Evolutionary conservation across 345 rosid genomes (phyloP).

Genomic region (Boechera retrofracta): DNA sequence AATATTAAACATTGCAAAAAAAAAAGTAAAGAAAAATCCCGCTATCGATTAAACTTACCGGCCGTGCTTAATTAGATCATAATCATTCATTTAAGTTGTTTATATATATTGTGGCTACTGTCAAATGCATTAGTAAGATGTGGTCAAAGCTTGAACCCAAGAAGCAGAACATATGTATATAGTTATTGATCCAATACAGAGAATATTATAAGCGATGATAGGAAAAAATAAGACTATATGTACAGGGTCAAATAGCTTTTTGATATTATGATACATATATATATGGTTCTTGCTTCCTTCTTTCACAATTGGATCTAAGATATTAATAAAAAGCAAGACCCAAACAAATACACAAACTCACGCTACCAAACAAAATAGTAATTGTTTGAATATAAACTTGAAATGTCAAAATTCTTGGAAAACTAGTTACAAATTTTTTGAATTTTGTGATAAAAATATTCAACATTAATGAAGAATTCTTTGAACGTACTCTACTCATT

Average conservation of each 20-base stretch:
- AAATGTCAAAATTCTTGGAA: constrained; percentile 31
- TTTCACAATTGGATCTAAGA: constrained; percentile 26
- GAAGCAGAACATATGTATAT: background rate
- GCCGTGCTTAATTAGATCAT: background rate
- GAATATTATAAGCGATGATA: constrained; percentile 15
- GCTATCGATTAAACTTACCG: background rate
- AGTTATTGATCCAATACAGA: constrained; percentile 1
- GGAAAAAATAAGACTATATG: background rate
- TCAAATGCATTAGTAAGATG: constrained; percentile 1
- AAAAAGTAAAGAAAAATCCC: too few relatives aligned
- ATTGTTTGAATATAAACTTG: constrained; percentile 31
- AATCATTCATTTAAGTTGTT: background rate
- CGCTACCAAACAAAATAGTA: constrained; percentile 20
- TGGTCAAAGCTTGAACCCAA: constrained; percentile 16
- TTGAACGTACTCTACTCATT: constrained; percentile 39
- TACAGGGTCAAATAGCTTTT: background rate
- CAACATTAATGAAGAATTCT: constrained; percentile 35
- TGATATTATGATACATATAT: background rate
- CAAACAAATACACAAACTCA: constrained; percentile 18
- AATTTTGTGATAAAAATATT: constrained; percentile 33
- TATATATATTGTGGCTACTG: background rate
- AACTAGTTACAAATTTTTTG: constrained; percentile 18
- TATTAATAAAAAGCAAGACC: constrained; percentile 9
- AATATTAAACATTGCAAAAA: too few relatives aligned
- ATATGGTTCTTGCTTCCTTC: background rate